These are phyloP conservation scores for Malus hybrid DNA, from an alignment of 331 rosid species.

Conservation along the genomic window DNA sequence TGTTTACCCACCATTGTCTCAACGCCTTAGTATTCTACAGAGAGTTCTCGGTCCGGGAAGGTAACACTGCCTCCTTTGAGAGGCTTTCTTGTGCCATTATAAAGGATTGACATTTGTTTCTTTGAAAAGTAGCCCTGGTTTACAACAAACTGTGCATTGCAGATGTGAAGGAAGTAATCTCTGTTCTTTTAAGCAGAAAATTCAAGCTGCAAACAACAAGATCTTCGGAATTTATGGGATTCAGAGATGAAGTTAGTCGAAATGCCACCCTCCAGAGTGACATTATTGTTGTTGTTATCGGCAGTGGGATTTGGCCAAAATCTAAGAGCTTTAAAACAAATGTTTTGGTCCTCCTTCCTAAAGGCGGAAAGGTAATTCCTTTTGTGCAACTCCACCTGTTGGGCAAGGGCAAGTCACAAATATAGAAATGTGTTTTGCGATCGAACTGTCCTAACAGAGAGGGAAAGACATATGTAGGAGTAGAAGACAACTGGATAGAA, in stretches of 20 bases:
- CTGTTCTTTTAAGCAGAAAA: slow-evolving; percentile 20
- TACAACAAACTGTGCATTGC: background rate
- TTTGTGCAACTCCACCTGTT: too few relatives aligned
- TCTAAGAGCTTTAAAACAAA: slow-evolving; percentile 28
- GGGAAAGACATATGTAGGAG: too few relatives aligned
- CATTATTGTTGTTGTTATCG: slow-evolving; percentile 15
- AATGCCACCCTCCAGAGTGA: slow-evolving; percentile 4
- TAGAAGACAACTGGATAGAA: too few relatives aligned
- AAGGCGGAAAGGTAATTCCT: too few relatives aligned
- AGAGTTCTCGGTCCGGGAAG: background rate
- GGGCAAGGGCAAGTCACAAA: too few relatives aligned
- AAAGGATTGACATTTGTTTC: background rate
- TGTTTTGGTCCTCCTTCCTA: slow-evolving; percentile 38
- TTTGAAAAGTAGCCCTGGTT: background rate
- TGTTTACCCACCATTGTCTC: background rate
- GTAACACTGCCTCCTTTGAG: background rate
- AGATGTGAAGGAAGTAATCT: background rate
- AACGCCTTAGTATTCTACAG: background rate
- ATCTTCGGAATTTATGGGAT: slow-evolving; percentile 47
- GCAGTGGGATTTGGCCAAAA: slow-evolving; percentile 48
- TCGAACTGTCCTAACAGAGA: too few relatives aligned
- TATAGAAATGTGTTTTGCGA: too few relatives aligned
- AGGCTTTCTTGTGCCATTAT: background rate
- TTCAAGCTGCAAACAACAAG: slow-evolving; percentile 36
- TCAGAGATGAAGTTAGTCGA: background rate